Evolutionary conservation across 169 alveolate species (phyloP).

Genomic region (Amoebophrya sp.): DNA sequence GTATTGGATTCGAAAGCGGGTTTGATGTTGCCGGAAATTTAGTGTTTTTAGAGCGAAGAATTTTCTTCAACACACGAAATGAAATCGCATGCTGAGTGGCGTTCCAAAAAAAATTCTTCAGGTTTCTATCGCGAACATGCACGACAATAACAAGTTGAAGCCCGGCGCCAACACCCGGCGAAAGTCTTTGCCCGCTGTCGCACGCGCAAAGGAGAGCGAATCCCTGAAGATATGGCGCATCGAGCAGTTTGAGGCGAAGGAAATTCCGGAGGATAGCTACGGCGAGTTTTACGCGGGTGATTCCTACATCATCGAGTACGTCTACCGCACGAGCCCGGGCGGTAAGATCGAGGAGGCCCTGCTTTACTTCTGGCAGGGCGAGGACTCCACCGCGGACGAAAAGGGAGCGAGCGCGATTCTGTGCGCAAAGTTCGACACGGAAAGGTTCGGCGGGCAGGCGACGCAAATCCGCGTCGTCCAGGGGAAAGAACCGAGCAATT

Average conservation of each 20-base stretch:
- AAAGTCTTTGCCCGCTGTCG: too few relatives aligned
- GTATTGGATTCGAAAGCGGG: too few relatives aligned
- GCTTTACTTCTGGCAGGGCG: neutral
- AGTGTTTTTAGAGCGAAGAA: too few relatives aligned
- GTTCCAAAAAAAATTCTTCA: too few relatives aligned
- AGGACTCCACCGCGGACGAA: constrained; percentile 1
- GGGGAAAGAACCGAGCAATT: constrained; percentile 22
- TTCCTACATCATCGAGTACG: neutral
- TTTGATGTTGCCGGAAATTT: too few relatives aligned
- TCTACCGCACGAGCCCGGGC: neutral
- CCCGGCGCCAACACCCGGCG: too few relatives aligned
- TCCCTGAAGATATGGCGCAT: constrained; percentile 22
- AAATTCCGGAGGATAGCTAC: neutral
- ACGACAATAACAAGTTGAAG: too few relatives aligned
- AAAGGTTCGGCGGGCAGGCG: neutral
- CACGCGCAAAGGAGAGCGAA: too few relatives aligned
- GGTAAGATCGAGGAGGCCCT: neutral
- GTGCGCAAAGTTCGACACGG: neutral
- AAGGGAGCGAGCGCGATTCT: neutral
- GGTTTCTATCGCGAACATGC: too few relatives aligned
- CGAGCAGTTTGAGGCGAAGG: neutral
- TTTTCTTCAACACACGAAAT: too few relatives aligned
- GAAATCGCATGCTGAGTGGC: too few relatives aligned
- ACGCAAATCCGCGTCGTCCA: neutral
- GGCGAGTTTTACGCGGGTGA: neutral